phyloP scores from a whole-genome alignment of 2,329 filamentous ascomycete species.

The Colletotrichum scovillei region DNA sequence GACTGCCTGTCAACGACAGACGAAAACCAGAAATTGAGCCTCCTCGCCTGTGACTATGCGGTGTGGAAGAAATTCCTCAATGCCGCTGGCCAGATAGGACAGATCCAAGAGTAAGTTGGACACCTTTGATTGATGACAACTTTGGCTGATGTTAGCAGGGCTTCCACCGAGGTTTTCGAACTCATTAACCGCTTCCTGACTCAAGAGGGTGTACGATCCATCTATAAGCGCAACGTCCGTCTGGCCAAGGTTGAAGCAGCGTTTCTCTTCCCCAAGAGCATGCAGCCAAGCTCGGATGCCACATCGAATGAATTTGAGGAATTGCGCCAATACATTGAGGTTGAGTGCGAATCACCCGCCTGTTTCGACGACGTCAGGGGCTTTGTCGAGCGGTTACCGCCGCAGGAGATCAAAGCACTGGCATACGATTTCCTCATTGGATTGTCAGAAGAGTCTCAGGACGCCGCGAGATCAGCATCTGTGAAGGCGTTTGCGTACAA shows the following conservation, averaged over 20 bases:
- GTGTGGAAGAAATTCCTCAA: constrained; percentile 54
- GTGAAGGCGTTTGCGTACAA: constrained; percentile 52
- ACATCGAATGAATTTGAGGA: constrained; percentile 38
- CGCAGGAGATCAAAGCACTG: constrained; percentile 53
- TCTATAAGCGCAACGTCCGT: constrained; percentile 53
- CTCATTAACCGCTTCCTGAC: constrained; percentile 28
- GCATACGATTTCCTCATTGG: constrained; percentile 49
- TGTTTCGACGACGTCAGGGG: constrained; percentile 61
- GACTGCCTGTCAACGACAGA: constrained; percentile 54
- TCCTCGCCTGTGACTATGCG: constrained; percentile 58
- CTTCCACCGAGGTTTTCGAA: constrained; percentile 20
- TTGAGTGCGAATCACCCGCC: constrained; percentile 48
- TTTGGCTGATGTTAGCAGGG: neutral
- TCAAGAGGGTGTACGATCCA: constrained; percentile 40
- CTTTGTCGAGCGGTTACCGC: constrained; percentile 55
- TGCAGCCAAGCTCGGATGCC: constrained; percentile 5
- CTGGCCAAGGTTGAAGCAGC: constrained; percentile 51
- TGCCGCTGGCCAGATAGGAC: constrained; percentile 49
- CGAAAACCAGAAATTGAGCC: constrained; percentile 49
- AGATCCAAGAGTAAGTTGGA: constrained; percentile 46
- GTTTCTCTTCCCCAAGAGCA: constrained; percentile 44
- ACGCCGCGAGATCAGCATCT: constrained; percentile 39
- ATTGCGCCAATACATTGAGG: constrained; percentile 49
- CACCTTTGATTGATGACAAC: neutral
- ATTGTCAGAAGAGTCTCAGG: constrained; percentile 43